Evolutionary conservation across 139 green algal species (phyloP).

Genomic region (Chlamydomonas applanata): DNA sequence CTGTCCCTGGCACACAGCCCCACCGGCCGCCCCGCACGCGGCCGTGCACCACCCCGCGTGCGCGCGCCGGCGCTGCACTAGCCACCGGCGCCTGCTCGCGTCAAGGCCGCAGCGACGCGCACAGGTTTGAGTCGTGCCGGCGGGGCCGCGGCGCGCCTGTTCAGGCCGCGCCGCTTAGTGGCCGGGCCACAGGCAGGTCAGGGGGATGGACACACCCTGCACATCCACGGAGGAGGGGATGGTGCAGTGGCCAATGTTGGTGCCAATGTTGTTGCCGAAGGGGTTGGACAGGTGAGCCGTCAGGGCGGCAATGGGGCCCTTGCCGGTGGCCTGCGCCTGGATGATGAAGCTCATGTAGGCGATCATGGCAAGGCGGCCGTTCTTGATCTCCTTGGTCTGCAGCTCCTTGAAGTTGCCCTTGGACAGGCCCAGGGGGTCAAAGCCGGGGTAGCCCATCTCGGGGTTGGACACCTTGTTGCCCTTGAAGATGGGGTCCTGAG

Average conservation of each 20-base stretch:
- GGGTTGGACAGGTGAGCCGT: constrained; percentile 65
- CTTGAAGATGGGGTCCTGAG: constrained; percentile 69
- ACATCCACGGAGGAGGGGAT: constrained; percentile 64
- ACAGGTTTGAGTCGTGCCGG: too few relatives aligned
- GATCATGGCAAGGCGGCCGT: constrained; percentile 23
- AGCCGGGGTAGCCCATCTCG: constrained; percentile 77
- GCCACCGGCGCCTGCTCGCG: too few relatives aligned
- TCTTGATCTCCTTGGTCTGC: constrained; percentile 74
- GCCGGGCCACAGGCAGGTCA: constrained; percentile 73
- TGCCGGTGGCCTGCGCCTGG: constrained; percentile 76
- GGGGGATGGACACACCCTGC: constrained; percentile 67
- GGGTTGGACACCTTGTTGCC: constrained; percentile 70
- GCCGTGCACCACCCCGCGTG: too few relatives aligned
- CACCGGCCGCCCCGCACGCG: too few relatives aligned
- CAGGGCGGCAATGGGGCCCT: constrained; percentile 61
- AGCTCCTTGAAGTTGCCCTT: constrained; percentile 67
- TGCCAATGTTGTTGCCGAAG: constrained; percentile 59
- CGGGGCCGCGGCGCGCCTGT: too few relatives aligned
- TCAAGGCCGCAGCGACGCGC: too few relatives aligned
- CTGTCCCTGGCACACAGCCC: too few relatives aligned
- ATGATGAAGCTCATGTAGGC: constrained; percentile 51
- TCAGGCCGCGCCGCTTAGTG: constrained; percentile 29
- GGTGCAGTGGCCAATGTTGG: constrained; percentile 71
- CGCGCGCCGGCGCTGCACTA: too few relatives aligned
- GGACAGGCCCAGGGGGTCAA: constrained; percentile 80